A percentile compares a stretch with the other conserved stretches of the same genome.
phyloP scores from a whole-genome alignment of 768 basidiomycete species.

The Mycena pura region DNA sequence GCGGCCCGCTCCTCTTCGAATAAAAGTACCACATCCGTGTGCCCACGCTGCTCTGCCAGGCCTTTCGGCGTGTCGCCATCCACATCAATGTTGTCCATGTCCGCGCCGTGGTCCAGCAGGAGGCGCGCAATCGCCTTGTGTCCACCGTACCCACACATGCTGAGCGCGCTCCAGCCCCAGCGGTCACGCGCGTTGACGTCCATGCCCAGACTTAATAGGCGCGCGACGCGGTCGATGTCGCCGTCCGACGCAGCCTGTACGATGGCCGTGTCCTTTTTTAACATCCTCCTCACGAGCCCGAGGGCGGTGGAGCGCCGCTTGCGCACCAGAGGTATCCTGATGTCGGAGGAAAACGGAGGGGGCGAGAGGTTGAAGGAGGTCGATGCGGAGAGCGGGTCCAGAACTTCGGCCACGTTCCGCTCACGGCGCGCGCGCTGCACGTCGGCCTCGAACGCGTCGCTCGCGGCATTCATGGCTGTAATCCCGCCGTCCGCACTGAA shows the following conservation, averaged over 20 bases:
- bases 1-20: slow-evolving; percentile 23
- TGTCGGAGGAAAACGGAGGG: neutral
- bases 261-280: slow-evolving; percentile 27
- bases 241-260: slow-evolving; percentile 29
- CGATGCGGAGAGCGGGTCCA: slow-evolving; percentile 10
- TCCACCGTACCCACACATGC: slow-evolving; percentile 28
- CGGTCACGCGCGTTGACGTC: slow-evolving; percentile 19
- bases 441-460: slow-evolving; percentile 15
- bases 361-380: slow-evolving; percentile 2
- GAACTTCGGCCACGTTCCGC: slow-evolving; percentile 12
- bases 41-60: slow-evolving; percentile 23
- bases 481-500: neutral
- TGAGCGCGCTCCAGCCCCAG: slow-evolving; percentile 27
- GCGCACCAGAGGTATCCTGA: neutral
- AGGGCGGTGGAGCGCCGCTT: slow-evolving; percentile 14
- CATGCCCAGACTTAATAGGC: slow-evolving; percentile 21
- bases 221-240: slow-evolving; percentile 19
- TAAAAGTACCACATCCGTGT: slow-evolving; percentile 23
- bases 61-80: slow-evolving; percentile 24
- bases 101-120: slow-evolving; percentile 24
- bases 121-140: slow-evolving; percentile 25
- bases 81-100: slow-evolving; percentile 26
- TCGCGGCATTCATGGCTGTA: slow-evolving; percentile 10
- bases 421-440: slow-evolving; percentile 6
- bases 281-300: slow-evolving; percentile 22